Evolutionary conservation across 768 basidiomycete species (phyloP).

Genomic region (Kondoa subrosea): DNA sequence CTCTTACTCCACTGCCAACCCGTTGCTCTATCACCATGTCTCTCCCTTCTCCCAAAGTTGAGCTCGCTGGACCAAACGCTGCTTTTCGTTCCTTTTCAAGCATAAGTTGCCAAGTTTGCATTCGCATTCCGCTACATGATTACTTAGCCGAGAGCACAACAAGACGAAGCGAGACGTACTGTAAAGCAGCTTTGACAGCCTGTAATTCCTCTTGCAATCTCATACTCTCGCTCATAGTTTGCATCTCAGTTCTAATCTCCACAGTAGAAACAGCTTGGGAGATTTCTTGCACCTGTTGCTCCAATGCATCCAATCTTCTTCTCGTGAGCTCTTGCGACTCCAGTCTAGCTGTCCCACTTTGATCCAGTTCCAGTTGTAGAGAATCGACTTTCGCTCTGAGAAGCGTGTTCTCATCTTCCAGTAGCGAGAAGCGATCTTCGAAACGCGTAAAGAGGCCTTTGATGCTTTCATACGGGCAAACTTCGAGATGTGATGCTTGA

Average conservation of each 20-base stretch:
- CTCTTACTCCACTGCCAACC: too few species aligned
- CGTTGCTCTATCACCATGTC: too few species aligned
- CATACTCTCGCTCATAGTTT: not conserved
- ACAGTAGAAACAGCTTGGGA: not conserved
- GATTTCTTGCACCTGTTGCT: not conserved
- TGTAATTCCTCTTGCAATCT: not conserved
- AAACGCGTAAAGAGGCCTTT: not conserved
- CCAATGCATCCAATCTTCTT: not conserved
- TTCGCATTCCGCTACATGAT: not conserved
- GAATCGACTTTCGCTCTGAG: not conserved
- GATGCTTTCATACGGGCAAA: not conserved
- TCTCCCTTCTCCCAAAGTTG: too few species aligned
- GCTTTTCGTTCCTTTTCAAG: not conserved
- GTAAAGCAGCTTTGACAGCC: not conserved
- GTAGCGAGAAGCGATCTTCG: not conserved
- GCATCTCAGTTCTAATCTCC: not conserved
- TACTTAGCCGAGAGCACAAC: not conserved
- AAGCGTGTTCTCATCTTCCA: not conserved
- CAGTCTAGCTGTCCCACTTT: not conserved
- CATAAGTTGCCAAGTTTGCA: not conserved
- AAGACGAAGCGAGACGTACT: not conserved
- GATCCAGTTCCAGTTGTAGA: not conserved
- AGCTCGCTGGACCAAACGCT: not conserved
- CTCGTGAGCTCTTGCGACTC: not conserved
- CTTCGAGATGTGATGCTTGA: not conserved